These are phyloP conservation scores for Hymenotorrendiella dingleyae DNA, from an alignment of 2,329 filamentous ascomycete species.

Conservation along the genomic window DNA sequence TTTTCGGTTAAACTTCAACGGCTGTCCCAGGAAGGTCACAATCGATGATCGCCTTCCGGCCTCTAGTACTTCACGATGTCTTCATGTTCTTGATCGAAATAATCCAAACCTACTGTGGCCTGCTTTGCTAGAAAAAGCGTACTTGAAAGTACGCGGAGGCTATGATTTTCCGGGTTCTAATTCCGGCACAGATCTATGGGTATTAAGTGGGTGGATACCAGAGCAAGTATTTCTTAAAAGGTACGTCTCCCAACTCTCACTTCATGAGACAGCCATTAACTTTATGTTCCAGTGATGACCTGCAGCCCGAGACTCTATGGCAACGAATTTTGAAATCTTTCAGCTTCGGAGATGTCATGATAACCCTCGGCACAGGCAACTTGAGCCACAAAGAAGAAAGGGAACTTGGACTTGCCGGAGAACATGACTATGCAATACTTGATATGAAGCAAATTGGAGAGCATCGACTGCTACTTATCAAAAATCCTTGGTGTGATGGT, in stretches of 20 bases:
- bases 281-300: constrained; percentile 55
- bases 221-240: constrained; percentile 89
- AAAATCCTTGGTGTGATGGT: constrained; percentile 93
- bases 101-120: constrained; percentile 85
- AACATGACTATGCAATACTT: constrained; percentile 92
- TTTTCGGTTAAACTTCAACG: constrained; percentile 92
- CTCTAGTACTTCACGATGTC: constrained; percentile 65
- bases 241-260: constrained; percentile 33
- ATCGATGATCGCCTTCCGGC: constrained; percentile 85
- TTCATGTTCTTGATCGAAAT: constrained; percentile 82
- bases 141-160: constrained; percentile 88
- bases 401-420: constrained; percentile 73
- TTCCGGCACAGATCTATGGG: constrained; percentile 89
- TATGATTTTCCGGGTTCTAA: constrained; percentile 98
- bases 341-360: constrained; percentile 69
- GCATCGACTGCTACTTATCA: constrained; percentile 69
- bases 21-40: constrained; percentile 77
- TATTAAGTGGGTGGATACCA: constrained; percentile 92
- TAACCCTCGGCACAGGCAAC: constrained; percentile 86
- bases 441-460: constrained; percentile 63
- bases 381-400: constrained; percentile 72
- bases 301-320: constrained; percentile 74
- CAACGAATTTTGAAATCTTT: constrained; percentile 68
- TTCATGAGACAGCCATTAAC: constrained; percentile 1
- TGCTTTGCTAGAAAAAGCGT: constrained; percentile 89